phyloP scores from a whole-genome alignment of 768 basidiomycete species.

The Chlorophyllum brunneum region DNA sequence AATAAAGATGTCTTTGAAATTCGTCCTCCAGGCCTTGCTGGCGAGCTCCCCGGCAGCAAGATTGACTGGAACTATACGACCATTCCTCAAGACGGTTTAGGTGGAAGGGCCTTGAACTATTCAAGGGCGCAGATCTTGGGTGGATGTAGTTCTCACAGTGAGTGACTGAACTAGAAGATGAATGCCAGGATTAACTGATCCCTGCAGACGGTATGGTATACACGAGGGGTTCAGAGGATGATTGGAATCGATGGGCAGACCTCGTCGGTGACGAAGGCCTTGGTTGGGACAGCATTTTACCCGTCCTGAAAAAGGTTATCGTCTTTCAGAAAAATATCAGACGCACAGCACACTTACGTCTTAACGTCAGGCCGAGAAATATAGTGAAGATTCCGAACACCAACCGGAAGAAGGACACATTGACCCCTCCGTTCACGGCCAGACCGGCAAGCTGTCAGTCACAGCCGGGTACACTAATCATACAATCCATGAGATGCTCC shows the following conservation, averaged over 20 bases:
- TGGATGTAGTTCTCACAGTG: conserved; percentile 15
- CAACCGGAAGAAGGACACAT: conserved; percentile 10
- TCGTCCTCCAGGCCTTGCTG: background rate
- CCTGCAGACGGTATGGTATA: conserved; percentile 24
- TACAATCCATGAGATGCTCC: conserved; percentile 10
- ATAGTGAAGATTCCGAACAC: background rate
- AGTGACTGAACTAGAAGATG: background rate
- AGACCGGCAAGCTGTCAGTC: conserved; percentile 1
- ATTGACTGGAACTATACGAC: conserved; percentile 18
- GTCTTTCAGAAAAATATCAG: background rate
- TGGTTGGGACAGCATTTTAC: conserved; percentile 28
- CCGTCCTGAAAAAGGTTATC: conserved; percentile 22
- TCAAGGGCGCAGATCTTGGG: conserved; percentile 13
- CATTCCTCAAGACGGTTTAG: conserved; percentile 8
- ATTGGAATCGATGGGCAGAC: conserved; percentile 28
- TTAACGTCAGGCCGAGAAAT: background rate
- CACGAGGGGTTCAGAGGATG: conserved; percentile 29
- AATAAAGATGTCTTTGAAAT: conserved; percentile 2
- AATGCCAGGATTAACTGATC: background rate
- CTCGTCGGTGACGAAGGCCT: conserved; percentile 27
- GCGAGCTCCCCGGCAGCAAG: background rate
- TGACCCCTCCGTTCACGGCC: conserved; percentile 12
- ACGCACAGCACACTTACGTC: too few relatives aligned
- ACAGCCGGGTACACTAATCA: conserved; percentile 5
- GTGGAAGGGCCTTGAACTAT: conserved; percentile 8